Conservation (phyloP, 352 stramenopile species). For the Pythium brachiatum region DNA sequence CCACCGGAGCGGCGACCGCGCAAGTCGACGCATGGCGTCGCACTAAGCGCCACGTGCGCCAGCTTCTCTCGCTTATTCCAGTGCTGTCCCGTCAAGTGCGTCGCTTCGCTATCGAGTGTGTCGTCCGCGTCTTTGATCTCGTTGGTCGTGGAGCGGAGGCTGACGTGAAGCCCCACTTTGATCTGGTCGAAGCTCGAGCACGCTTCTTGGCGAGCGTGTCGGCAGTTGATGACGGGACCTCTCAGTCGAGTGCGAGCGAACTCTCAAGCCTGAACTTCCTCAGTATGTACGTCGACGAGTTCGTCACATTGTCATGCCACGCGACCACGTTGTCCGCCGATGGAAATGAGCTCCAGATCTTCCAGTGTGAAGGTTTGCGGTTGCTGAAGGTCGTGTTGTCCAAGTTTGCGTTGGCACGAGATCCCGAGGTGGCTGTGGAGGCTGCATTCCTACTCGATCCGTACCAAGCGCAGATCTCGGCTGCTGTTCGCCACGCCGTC, state of each 20-base stretch:
- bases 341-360: conserved; percentile 71
- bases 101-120: conserved; percentile 74
- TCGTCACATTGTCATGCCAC: conserved; percentile 81
- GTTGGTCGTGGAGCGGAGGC: conserved; percentile 27
- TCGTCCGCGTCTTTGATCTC: conserved; percentile 72
- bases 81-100: conserved; percentile 73
- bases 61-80: conserved; percentile 58
- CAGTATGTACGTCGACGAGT: conserved; percentile 87
- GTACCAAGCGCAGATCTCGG: conserved; percentile 82
- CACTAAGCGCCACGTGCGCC: conserved; percentile 66
- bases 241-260: background rate
- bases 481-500: conserved; percentile 71
- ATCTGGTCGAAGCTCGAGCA: conserved; percentile 49
- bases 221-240: background rate
- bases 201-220: conserved; percentile 44
- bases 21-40: conserved; percentile 71
- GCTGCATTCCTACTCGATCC: conserved; percentile 68
- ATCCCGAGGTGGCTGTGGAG: conserved; percentile 62
- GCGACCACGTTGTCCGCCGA: conserved; percentile 67
- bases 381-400: conserved; percentile 66
- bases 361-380: conserved; percentile 68
- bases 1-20: conserved; percentile 26
- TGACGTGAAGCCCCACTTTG: conserved; percentile 59
- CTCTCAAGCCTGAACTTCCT: conserved; percentile 51
- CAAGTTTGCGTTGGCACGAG: conserved; percentile 48